Conservation (phyloP, 495 filamentous ascomycete species). For the Talaromyces adpressus region DNA sequence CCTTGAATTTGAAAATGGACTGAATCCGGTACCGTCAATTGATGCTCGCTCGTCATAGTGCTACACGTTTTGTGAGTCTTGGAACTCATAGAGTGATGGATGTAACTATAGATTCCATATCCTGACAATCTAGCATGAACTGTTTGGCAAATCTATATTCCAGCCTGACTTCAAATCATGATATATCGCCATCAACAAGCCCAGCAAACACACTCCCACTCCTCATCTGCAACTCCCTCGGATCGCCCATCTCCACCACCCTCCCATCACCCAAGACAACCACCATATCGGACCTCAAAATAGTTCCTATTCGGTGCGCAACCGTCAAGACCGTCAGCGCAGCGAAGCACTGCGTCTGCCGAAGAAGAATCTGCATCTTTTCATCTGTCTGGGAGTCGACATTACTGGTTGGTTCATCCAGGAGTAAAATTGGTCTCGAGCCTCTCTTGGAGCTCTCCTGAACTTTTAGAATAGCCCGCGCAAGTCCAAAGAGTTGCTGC, state of each 20-base stretch:
- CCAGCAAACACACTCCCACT: neutral
- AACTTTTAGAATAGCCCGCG: constrained; percentile 33
- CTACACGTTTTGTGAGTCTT: neutral
- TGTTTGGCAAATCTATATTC: neutral
- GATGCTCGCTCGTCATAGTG: neutral
- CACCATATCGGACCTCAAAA: constrained; percentile 20
- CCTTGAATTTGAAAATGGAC: neutral
- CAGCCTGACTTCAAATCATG: neutral
- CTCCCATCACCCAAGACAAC: constrained; percentile 19
- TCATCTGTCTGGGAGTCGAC: constrained; percentile 22
- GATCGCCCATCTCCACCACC: constrained; percentile 46
- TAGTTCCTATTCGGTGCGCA: constrained; percentile 24
- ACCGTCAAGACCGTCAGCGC: constrained; percentile 21
- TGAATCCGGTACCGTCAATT: neutral
- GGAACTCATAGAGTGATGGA: neutral
- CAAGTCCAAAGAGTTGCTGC: constrained; percentile 51
- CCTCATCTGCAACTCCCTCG: neutral
- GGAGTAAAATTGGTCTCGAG: constrained; percentile 22
- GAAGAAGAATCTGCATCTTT: constrained; percentile 19
- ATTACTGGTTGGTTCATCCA: constrained; percentile 38
- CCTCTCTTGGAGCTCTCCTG: constrained; percentile 15
- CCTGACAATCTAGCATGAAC: too few species aligned
- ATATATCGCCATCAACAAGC: neutral
- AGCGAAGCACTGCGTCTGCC: constrained; percentile 13
- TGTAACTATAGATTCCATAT: too few species aligned